phyloP scores from a whole-genome alignment of 2,329 filamentous ascomycete species.

The Aspergillus sp. region DNA sequence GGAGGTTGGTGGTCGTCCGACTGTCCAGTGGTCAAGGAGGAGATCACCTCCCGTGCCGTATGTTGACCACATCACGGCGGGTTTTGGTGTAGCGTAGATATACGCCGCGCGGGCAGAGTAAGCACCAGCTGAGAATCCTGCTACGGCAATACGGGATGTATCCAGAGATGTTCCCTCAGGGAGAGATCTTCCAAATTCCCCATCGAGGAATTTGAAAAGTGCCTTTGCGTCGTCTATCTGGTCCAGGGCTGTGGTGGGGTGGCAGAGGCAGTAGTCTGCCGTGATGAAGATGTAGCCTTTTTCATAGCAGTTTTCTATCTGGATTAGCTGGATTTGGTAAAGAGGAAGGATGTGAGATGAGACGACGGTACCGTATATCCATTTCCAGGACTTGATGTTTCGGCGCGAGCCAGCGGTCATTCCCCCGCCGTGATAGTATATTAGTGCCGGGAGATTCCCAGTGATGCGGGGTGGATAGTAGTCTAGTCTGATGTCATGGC shows the following conservation, averaged over 20 bases:
- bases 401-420: conserved; percentile 18
- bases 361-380: conserved; percentile 11
- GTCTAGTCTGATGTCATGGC: conserved; percentile 16
- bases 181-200: conserved; percentile 5
- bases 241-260: conserved; percentile 13
- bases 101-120: conserved; percentile 19
- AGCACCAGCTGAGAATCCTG: conserved; percentile 16
- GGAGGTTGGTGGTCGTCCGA: conserved; percentile 12
- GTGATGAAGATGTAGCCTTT: conserved; percentile 16
- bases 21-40: conserved; percentile 17
- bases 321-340: background rate
- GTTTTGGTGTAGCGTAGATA: conserved; percentile 15
- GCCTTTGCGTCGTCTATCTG: conserved; percentile 16
- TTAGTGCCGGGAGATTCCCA: conserved; percentile 11
- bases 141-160: conserved; percentile 12
- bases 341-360: background rate
- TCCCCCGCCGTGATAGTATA: conserved; percentile 19
- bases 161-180: conserved; percentile 7
- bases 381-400: conserved; percentile 4
- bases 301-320: conserved; percentile 14
- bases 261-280: conserved; percentile 17
- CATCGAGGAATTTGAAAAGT: conserved; percentile 10
- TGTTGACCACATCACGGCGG: conserved; percentile 9
- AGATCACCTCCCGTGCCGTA: conserved; percentile 14
- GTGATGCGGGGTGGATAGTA: conserved; percentile 10